Base-by-base conservation (phyloP, 2,329 filamentous ascomycete species). In the Leptodontidium sp. region DNA sequence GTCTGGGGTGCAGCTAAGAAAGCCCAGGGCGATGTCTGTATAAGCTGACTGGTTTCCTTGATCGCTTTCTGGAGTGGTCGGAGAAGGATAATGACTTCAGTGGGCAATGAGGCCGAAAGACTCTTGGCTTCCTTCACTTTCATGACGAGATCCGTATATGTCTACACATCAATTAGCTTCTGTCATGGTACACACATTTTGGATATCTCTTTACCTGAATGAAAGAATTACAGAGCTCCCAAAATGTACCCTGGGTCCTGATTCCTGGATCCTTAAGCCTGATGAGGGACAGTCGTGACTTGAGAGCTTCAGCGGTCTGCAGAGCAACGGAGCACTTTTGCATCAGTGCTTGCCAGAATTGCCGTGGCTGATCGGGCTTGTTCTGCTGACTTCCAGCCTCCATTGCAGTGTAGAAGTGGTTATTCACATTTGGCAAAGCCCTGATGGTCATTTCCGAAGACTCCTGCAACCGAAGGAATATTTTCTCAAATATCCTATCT, bases 231-330 rank as follows among this genome's bases (percentile, higher is more conserved):
- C 92, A 96, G 64, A 94, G 83, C 72, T 88, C 83, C 87, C 89
- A 90, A 78, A 90, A 91, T 17, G 82, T 80, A 2, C 83, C 78
- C 75, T 90, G 88, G 1, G 85, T 89, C 65, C 93, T 86, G 62
- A 93, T 87, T 12, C 89, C 90, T 8, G 93, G 92, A 75, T 97
- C 94, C 78, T 95, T 96, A 12, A 97, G 84, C 78, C 94, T 94
- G 82, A 97, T 93, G 58, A 87, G 85, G 3, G 90, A 93, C 12
- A 98, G 82, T n/a, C 91, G 87, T 49, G 84, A 84, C 75, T 92
- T 91, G 35, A 98, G 84, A 12, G 87, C 84, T 75, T 94, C 90
- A 1, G 92, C 92, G 73, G 92, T 90, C 67, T 92, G 87, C 52
- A 94, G 86, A 21, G 92, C 89, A 14, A 87, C 83, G 53, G 86